These are phyloP conservation scores for Escovopsis weberi DNA, from an alignment of 2,329 filamentous ascomycete species.

Conservation along the genomic window DNA sequence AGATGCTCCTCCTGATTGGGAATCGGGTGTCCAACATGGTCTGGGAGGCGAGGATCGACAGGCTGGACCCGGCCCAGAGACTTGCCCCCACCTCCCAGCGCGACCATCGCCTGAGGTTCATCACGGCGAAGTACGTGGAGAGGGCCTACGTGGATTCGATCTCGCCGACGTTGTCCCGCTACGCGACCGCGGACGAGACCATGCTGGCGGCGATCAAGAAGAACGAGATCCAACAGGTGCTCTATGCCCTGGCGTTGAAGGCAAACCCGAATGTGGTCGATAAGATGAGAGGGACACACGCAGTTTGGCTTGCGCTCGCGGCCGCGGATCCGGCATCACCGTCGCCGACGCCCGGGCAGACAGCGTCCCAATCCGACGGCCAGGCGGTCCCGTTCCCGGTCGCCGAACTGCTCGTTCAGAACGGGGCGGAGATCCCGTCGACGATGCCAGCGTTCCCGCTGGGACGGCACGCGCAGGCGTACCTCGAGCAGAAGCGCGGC, in stretches of 20 bases:
- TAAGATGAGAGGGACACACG: slow-evolving; percentile 74
- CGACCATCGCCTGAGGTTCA: slow-evolving; percentile 86
- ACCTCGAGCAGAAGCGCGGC: slow-evolving; percentile 64
- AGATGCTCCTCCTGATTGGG: slow-evolving; percentile 78
- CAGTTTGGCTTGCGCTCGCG: slow-evolving; percentile 79
- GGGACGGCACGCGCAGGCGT: slow-evolving; percentile 63
- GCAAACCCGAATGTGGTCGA: slow-evolving; percentile 82
- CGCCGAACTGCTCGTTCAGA: slow-evolving; percentile 83
- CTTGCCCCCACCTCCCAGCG: slow-evolving; percentile 64
- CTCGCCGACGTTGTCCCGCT: slow-evolving; percentile 60
- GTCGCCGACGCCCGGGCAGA: slow-evolving; percentile 30
- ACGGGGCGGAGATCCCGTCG: slow-evolving; percentile 75
- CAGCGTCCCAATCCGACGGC: slow-evolving; percentile 20
- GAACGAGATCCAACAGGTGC: slow-evolving; percentile 85
- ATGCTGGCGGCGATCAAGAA: slow-evolving; percentile 87
- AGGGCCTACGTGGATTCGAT: slow-evolving; percentile 66
- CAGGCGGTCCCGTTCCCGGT: slow-evolving; percentile 64
- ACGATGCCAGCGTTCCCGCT: slow-evolving; percentile 70
- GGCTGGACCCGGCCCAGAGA: slow-evolving; percentile 57
- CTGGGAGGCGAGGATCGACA: slow-evolving; percentile 62
- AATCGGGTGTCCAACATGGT: slow-evolving; percentile 94
- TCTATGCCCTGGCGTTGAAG: slow-evolving; percentile 75
- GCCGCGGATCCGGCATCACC: slow-evolving; percentile 84
- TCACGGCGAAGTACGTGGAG: slow-evolving; percentile 89
- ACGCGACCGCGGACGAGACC: slow-evolving; percentile 69